phyloP scores from a whole-genome alignment of 2,329 filamentous ascomycete genomes.

The Fulvia fulva region DNA sequence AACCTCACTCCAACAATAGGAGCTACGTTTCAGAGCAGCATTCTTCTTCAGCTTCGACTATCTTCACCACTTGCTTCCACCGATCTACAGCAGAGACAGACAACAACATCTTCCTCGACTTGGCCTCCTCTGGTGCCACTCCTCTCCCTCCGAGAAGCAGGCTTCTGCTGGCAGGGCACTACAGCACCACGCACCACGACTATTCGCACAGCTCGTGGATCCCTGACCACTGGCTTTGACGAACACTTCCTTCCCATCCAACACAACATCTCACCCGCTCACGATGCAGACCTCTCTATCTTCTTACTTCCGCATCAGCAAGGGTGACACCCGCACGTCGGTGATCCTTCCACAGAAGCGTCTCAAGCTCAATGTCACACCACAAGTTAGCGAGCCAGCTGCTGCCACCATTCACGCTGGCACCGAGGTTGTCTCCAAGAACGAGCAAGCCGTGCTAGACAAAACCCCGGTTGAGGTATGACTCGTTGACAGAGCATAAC shows the following conservation, averaged over 20 bases:
- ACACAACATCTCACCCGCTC: neutral
- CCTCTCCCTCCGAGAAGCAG: neutral
- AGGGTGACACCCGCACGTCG: neutral
- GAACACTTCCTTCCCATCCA: neutral
- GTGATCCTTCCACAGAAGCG: neutral
- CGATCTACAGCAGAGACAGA: neutral
- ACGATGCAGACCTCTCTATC: neutral
- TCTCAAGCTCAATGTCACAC: neutral
- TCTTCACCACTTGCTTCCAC: neutral
- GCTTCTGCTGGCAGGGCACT: neutral
- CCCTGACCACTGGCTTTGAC: neutral
- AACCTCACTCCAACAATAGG: neutral
- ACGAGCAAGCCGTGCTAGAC: neutral
- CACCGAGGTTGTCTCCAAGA: neutral
- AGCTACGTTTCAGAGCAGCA: neutral
- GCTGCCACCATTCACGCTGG: neutral
- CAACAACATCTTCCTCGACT: neutral
- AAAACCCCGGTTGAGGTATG: neutral
- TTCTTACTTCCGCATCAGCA: neutral
- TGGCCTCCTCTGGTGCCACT: neutral
- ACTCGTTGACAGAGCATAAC: neutral
- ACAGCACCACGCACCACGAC: neutral
- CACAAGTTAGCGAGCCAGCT: neutral
- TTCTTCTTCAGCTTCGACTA: neutral
- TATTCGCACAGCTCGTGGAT: too few relatives aligned